Evolutionary conservation across 1,284 basidiomycete species (phyloP).

Genomic region (Puccinia coronata): DNA sequence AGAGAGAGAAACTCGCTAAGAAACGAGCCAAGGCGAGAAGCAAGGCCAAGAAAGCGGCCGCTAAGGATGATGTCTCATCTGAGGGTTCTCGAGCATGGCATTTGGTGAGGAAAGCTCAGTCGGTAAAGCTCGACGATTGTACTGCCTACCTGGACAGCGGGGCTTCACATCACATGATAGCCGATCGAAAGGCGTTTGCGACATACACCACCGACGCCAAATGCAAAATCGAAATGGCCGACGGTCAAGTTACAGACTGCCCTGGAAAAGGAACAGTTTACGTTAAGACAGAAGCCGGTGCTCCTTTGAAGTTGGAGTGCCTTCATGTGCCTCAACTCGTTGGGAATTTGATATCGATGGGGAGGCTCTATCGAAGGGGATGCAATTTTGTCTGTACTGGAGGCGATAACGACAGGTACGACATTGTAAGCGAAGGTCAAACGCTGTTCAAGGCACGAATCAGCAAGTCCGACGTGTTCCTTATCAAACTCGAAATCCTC

Average conservation of each 20-base stretch:
- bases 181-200: neutral
- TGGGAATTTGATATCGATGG: neutral
- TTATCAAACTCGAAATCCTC: neutral
- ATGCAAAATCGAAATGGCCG: neutral
- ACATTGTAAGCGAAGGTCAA: neutral
- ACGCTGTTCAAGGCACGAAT: neutral
- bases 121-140: neutral
- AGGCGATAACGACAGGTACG: neutral
- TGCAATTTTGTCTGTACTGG: neutral
- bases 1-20: neutral
- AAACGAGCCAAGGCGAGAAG: neutral
- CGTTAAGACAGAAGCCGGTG: neutral
- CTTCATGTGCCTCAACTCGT: constrained; percentile 17
- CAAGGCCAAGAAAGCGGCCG: neutral
- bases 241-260: neutral
- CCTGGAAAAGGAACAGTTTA: neutral
- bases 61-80: neutral
- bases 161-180: constrained; percentile 17
- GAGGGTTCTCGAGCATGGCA: neutral
- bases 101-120: neutral
- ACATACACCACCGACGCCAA: neutral
- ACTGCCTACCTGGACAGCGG: neutral
- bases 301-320: neutral
- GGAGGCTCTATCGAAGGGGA: neutral
- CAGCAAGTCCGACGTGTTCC: neutral